A percentile compares a stretch with the other conserved stretches of the same genome.
These are phyloP conservation scores for Cinnamomum micranthum DNA, from an alignment of 164 flowering plant species.

Conservation along the genomic window DNA sequence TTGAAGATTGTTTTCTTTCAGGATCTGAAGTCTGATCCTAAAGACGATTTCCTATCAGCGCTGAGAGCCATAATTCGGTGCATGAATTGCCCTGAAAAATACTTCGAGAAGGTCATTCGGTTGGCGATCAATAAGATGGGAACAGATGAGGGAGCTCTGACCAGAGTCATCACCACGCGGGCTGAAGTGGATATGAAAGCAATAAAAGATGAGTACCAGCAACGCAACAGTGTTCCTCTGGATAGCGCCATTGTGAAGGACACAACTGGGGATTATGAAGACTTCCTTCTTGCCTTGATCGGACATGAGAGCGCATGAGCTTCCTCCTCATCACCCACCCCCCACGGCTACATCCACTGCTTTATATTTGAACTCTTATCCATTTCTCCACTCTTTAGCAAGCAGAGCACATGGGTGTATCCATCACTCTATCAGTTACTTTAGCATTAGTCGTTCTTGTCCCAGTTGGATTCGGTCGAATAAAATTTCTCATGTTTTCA, in stretches of 20 bases:
- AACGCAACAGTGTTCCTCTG: slow-evolving; percentile 56
- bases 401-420: no score
- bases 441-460: no score
- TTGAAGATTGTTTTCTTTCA: slow-evolving; percentile 11
- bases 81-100: slow-evolving; percentile 54
- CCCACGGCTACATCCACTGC: no score
- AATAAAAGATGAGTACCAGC: slow-evolving; percentile 63
- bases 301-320: slow-evolving; percentile 29
- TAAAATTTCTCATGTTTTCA: no score
- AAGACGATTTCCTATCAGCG: slow-evolving; percentile 39
- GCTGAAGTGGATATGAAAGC: slow-evolving; percentile 74
- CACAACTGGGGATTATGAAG: slow-evolving; percentile 71
- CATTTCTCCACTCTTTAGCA: no score
- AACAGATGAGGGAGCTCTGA: slow-evolving; percentile 76
- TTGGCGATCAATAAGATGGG: slow-evolving; percentile 55
- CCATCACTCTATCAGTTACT: no score
- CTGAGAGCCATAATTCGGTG: slow-evolving; percentile 50
- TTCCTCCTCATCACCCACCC: background rate
- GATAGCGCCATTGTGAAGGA: slow-evolving; percentile 55
- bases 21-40: slow-evolving; percentile 52
- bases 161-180: slow-evolving; percentile 69
- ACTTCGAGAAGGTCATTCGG: slow-evolving; percentile 60
- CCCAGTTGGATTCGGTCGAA: no score
- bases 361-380: no score
- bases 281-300: slow-evolving; percentile 55